Evolutionary conservation across 345 rosid species (phyloP), one percentile per base, ranked within the genome.

Genomic region (Lumnitzera littorea): DNA sequence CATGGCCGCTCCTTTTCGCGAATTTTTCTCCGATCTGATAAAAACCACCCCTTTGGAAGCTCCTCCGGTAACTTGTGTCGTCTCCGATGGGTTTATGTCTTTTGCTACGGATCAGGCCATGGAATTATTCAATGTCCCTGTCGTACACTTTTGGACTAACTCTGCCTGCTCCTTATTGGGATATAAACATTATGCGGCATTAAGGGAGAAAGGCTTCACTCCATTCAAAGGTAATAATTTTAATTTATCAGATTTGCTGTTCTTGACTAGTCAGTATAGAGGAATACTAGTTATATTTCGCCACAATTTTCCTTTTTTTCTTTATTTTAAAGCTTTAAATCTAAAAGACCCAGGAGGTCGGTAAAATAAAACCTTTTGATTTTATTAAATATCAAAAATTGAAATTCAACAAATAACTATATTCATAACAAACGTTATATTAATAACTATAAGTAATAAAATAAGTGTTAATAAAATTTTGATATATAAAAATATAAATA

Each of bases 11-110:
- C 61, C 61, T 2, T 27, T 64, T 27, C 27, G 31, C 13, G 61
- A 56, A 11, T 61, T 64, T 11, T 4, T 64, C 13, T 24, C 8
- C 23, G 17, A 51, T 5, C 61, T 64, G 54, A 64, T 48, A 7
- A 13, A 16, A 29, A 48, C 31, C 24, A 17, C 55, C 1, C 23
- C 49, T 24, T 17, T 13, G 8, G 20, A 60, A 51, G 15, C 12
- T 43, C 67, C 67, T 3, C 31, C 54, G 1, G 55, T 64, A 15
- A 43, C 67, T 10, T 64, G 67, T 16, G 29, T 64, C 4, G 13
- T 64, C 13, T 64, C 61, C 16, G 67, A 64, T 56, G 53, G 52
- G 12, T 24, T 64, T 49, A 64, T 56, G 61, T 48, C 61, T 14
- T 64, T 64, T 31, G 17, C 61, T 0, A 50, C 25, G 1, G 23